Evolutionary conservation across 441 rosid species (phyloP), one percentile per base, ranked within the genome.

Genomic region (Arabidopsis lyrata): DNA sequence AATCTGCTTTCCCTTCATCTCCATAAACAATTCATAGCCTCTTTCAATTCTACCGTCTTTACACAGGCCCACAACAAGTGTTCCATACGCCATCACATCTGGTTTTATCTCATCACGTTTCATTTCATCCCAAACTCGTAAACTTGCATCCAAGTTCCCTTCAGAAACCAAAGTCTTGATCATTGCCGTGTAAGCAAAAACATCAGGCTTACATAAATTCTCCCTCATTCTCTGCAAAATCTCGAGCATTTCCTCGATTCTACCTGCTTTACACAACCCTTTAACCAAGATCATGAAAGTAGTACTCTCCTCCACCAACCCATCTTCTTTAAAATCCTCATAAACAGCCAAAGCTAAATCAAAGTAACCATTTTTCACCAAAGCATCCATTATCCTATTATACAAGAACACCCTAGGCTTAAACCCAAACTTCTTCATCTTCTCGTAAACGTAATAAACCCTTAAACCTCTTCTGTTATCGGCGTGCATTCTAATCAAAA

Each of bases 171-270:
- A 68, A 18, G 83, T 75, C 77, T 74, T 84, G 41, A 90, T 58
- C 90, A 92, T 89, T 2, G 99, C 90, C 0, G 99, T 92, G 52
- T 86, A 92, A 0, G 97, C 99, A 82, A 92, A 95, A 42, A 92
- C 89, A 79, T 95, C 97, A 1, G 98, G 97, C 42, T 83, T 89
- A 72, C 97, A 90, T 76, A 85, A 45, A 78, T 82, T 78, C 3
- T 69, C 78, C 63, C 96, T 86, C 99, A 95, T 95, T 38, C 82
- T 84, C 80, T 78, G 81, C 63, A 92, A 76, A 79, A 92, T 20
- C 76, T 82, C 85, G 29, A 82, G 32, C 93, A 87, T 86, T 76
- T 90, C 94, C 15, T 76, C 82, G 0, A 90, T 71, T 74, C 84
- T 77, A 8, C 93, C 96, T 0, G 80, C 89, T 80, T 84, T 92